phyloP scores from a whole-genome alignment of 148 eudicot species.

The Beta vulgaris region DNA sequence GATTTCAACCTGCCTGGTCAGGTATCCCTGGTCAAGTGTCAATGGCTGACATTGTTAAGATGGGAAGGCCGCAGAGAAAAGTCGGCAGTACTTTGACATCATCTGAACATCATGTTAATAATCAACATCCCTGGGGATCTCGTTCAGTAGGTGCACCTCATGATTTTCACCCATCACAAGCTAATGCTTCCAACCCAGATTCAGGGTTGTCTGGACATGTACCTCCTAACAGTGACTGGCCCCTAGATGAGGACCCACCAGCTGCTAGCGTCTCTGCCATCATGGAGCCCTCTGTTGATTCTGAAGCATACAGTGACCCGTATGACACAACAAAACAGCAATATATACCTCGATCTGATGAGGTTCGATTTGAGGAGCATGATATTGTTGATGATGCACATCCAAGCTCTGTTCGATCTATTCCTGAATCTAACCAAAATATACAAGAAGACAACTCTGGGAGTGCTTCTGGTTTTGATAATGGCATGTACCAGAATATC shows the following conservation, averaged over 20 bases:
- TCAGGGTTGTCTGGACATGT: conserved; percentile 29
- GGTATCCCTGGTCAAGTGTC: conserved; percentile 79
- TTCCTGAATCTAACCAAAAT: conserved; percentile 41
- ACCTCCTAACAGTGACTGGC: conserved; percentile 67
- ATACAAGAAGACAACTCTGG: conserved; percentile 47
- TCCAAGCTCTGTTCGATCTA: conserved; percentile 37
- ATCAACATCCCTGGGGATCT: conserved; percentile 38
- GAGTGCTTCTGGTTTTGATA: conserved; percentile 49
- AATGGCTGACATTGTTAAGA: conserved; percentile 97
- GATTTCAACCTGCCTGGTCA: conserved; percentile 66
- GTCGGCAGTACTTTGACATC: conserved; percentile 35
- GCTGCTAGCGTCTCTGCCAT: conserved; percentile 33
- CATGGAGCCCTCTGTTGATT: conserved; percentile 38
- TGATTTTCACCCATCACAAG: conserved; percentile 39
- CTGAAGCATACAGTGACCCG: conserved; percentile 46
- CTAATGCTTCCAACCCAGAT: conserved; percentile 36
- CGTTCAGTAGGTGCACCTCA: conserved; percentile 31
- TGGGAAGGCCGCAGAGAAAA: conserved; percentile 80
- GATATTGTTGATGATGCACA: conserved; percentile 29
- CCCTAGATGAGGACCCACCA: conserved; percentile 62
- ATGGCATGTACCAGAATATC: conserved; percentile 47
- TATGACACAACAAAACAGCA: conserved; percentile 40
- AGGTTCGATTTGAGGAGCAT: conserved; percentile 43
- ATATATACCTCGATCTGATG: conserved; percentile 34
- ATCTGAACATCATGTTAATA: conserved; percentile 38